phyloP scores from a whole-genome alignment of 306 rosid genomes.

The Acacia crassicarpa region DNA sequence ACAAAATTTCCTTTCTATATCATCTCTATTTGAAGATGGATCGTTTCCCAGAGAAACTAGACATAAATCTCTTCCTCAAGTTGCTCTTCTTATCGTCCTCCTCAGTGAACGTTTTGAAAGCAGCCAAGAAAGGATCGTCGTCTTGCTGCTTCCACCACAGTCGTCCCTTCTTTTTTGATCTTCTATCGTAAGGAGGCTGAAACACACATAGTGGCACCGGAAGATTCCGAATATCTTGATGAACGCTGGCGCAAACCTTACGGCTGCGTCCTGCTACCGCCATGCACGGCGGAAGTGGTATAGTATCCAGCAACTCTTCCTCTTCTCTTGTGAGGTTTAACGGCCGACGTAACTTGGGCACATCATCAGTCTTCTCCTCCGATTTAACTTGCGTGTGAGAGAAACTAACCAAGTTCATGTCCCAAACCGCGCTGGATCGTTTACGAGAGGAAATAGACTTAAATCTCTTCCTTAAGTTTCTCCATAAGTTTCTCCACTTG shows the following conservation, averaged over 20 bases:
- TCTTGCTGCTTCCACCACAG: constrained; percentile 26
- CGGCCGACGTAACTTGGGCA: constrained; percentile 34
- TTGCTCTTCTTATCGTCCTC: background rate
- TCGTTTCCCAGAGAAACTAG: constrained; percentile 33
- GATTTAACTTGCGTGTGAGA: too few species aligned
- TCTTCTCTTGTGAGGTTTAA: background rate
- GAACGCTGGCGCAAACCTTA: background rate
- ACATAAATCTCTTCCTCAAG: constrained; percentile 21
- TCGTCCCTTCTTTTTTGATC: constrained; percentile 29
- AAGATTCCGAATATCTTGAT: constrained; percentile 42
- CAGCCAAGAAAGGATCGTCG: constrained; percentile 57
- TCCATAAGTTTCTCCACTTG: too few species aligned
- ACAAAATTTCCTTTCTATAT: too few species aligned
- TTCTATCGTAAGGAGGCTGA: constrained; percentile 49
- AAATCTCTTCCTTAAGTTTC: too few species aligned
- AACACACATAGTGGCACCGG: constrained; percentile 77
- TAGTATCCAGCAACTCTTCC: constrained; percentile 23
- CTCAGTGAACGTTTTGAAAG: constrained; percentile 53
- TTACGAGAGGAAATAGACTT: too few species aligned
- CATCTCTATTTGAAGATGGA: too few species aligned
- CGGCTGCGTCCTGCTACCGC: background rate
- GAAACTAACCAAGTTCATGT: too few species aligned
- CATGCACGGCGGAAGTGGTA: constrained; percentile 64
- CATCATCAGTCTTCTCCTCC: constrained; percentile 68
- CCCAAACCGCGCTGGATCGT: too few species aligned